These are phyloP conservation scores for Carex cristatella DNA, from an alignment of 176 grass and related monocot genomes.

Conservation along the genomic window DNA sequence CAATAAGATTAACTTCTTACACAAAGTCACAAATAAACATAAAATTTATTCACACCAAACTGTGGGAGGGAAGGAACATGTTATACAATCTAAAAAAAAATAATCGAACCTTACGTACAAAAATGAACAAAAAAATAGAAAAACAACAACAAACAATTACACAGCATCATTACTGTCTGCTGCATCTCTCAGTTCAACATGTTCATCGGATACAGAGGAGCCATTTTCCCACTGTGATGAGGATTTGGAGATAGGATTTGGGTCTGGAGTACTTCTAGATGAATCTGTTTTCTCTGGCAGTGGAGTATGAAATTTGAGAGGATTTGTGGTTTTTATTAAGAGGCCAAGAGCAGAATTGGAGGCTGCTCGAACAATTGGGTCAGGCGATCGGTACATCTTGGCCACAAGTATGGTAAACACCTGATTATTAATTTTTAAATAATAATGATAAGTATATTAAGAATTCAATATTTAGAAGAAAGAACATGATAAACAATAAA, in stretches of 20 bases:
- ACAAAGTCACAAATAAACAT: constrained; percentile 2
- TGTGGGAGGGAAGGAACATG: background rate
- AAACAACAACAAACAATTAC: constrained; percentile 19
- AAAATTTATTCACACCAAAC: background rate
- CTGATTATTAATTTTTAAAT: constrained; percentile 35
- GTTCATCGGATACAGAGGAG: constrained; percentile 10
- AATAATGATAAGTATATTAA: background rate
- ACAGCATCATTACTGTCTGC: background rate
- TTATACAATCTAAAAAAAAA: background rate
- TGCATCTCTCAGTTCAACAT: constrained; percentile 23
- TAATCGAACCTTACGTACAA: constrained; percentile 22
- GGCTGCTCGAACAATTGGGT: constrained; percentile 67
- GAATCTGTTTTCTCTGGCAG: constrained; percentile 47
- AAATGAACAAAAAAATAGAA: background rate
- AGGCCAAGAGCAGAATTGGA: constrained; percentile 74
- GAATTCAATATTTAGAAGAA: constrained; percentile 1
- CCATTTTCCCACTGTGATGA: constrained; percentile 34
- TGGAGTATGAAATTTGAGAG: constrained; percentile 40
- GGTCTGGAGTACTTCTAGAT: constrained; percentile 33
- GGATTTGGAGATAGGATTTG: constrained; percentile 27
- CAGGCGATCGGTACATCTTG: constrained; percentile 69
- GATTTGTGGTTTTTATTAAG: constrained; percentile 71
- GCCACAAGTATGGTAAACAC: constrained; percentile 70
- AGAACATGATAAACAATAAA: constrained; percentile 17
- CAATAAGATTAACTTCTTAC: background rate